Percentiles rank a stretch among this genome's conserved stretches.
Evolutionary conservation across 1,284 basidiomycete genomes (phyloP).

Genomic region (Marasmius tenuissimus): DNA sequence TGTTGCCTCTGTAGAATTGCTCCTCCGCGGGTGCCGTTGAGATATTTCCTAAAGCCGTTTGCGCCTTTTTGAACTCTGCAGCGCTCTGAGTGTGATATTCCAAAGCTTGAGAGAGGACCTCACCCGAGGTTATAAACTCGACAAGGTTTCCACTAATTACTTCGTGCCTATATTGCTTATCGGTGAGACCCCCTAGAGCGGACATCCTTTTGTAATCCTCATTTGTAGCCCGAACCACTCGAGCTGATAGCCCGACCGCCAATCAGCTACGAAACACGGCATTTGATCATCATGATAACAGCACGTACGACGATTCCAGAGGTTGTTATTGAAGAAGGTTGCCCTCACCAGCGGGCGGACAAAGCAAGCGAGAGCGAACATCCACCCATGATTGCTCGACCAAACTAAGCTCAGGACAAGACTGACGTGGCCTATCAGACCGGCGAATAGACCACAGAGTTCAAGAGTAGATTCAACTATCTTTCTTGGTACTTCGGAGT

Average conservation of each 20-base stretch:
- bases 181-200: slow-evolving; percentile 11
- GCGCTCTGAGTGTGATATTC: background rate
- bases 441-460: background rate
- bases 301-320: slow-evolving; percentile 1
- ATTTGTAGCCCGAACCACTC: slow-evolving; percentile 14
- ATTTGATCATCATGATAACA: background rate
- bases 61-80: slow-evolving; percentile 15
- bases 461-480: background rate
- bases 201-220: slow-evolving; percentile 14
- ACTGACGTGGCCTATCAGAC: slow-evolving; percentile 6
- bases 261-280: background rate
- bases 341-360: slow-evolving; percentile 8
- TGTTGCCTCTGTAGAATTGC: background rate
- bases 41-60: slow-evolving; percentile 11
- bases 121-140: slow-evolving; percentile 10
- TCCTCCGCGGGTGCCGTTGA: slow-evolving; percentile 6
- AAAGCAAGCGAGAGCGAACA: slow-evolving; percentile 14
- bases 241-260: slow-evolving; percentile 6
- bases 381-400: slow-evolving; percentile 13
- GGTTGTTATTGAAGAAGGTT: background rate
- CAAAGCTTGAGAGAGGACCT: background rate
- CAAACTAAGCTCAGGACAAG: slow-evolving; percentile 11
- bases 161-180: slow-evolving; percentile 16
- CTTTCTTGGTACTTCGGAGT: background rate
- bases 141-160: slow-evolving; percentile 19